Percentiles rank a stretch among this genome's conserved stretches.
These are phyloP conservation scores for Marasmius oreades DNA, from an alignment of 1,284 basidiomycete species.

Conservation along the genomic window DNA sequence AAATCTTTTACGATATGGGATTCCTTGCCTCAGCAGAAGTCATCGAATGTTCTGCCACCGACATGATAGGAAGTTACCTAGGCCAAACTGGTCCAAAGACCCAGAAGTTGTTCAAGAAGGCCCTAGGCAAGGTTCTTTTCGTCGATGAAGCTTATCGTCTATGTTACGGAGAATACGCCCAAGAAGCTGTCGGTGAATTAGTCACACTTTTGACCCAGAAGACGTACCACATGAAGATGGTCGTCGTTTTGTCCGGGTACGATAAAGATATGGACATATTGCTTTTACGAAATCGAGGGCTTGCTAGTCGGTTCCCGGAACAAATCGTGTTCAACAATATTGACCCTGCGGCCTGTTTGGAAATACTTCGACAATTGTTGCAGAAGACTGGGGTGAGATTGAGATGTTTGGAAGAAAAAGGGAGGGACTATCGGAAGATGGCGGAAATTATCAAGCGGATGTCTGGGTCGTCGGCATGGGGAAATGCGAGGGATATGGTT, in stretches of 20 bases:
- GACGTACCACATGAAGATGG: slow-evolving; percentile 49
- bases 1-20: slow-evolving; percentile 68
- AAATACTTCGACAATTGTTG: slow-evolving; percentile 45
- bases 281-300: slow-evolving; percentile 52
- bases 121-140: slow-evolving; percentile 61
- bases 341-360: slow-evolving; percentile 43
- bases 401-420: slow-evolving; percentile 31
- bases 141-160: slow-evolving; percentile 66
- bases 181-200: slow-evolving; percentile 66
- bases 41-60: slow-evolving; percentile 61
- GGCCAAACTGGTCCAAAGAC: slow-evolving; percentile 70
- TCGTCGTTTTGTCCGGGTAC: slow-evolving; percentile 68
- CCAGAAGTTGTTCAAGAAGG: slow-evolving; percentile 50
- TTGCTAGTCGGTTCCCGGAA: slow-evolving; percentile 66
- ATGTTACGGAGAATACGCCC: slow-evolving; percentile 53
- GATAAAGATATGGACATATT: slow-evolving; percentile 62
- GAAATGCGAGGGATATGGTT: slow-evolving; percentile 51
- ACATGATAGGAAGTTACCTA: slow-evolving; percentile 62
- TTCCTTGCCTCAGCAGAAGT: slow-evolving; percentile 51
- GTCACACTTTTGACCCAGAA: slow-evolving; percentile 59
- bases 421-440: slow-evolving; percentile 33
- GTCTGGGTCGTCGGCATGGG: slow-evolving; percentile 48
- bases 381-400: slow-evolving; percentile 37
- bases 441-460: slow-evolving; percentile 34
- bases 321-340: slow-evolving; percentile 54